Percentiles rank a stretch among this genome's conserved stretches.
phyloP scores from a whole-genome alignment of 495 filamentous ascomycete species.

The Lasiosphaeria hispida region DNA sequence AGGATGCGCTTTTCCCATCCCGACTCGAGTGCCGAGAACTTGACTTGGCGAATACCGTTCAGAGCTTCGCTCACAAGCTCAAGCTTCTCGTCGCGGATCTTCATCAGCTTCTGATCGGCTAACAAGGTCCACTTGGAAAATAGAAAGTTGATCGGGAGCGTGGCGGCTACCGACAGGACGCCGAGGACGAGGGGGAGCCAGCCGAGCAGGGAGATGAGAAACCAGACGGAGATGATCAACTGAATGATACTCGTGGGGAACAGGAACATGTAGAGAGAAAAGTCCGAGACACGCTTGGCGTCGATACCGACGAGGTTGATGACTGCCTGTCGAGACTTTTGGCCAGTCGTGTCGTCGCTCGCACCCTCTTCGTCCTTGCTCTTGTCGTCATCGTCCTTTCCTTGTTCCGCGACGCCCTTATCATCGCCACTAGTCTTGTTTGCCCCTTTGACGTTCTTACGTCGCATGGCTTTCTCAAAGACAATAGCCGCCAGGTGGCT shows the following conservation, averaged over 20 bases:
- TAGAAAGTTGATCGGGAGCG: slow-evolving; percentile 63
- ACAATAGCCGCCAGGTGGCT: slow-evolving; percentile 64
- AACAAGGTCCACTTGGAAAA: slow-evolving; percentile 60
- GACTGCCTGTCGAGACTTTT: slow-evolving; percentile 62
- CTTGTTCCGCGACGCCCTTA: too few species aligned
- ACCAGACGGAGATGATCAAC: slow-evolving; percentile 57
- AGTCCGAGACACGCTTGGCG: slow-evolving; percentile 65
- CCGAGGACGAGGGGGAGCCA: slow-evolving; percentile 65
- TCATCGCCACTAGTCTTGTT: too few species aligned
- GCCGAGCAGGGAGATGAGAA: slow-evolving; percentile 64
- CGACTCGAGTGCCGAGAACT: slow-evolving; percentile 71
- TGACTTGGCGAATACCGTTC: slow-evolving; percentile 77
- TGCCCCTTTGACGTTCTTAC: slow-evolving; percentile 63
- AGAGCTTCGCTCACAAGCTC: slow-evolving; percentile 70
- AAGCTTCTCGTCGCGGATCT: slow-evolving; percentile 69
- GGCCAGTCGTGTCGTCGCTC: slow-evolving; percentile 11
- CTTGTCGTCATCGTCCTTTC: background rate
- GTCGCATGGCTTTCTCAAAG: slow-evolving; percentile 69
- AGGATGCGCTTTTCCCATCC: slow-evolving; percentile 70
- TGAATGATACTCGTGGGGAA: slow-evolving; percentile 54
- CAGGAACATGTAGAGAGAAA: slow-evolving; percentile 59
- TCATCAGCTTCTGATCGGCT: slow-evolving; percentile 68
- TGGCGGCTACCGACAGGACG: slow-evolving; percentile 53
- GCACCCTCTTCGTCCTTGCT: background rate
- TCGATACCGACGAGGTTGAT: slow-evolving; percentile 76